Base-by-base conservation (phyloP, 345 rosid genomes). In the Gossypium raimondii region DNA sequence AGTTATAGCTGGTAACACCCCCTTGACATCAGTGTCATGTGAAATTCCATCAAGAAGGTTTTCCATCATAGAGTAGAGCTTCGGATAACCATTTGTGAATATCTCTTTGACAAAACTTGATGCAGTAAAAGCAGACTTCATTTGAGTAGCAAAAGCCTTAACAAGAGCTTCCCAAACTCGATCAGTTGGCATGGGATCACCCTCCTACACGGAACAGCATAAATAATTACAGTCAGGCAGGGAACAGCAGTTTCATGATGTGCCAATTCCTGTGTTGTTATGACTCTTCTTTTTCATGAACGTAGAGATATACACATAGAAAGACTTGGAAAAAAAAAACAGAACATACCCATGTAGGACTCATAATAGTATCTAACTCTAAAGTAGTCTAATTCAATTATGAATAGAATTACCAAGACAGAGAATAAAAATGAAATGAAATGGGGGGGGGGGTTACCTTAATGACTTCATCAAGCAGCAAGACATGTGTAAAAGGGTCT, bases 81-180 rank as follows among this genome's bases (percentile, higher is more conserved):
- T 96, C 9, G 99, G 99, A 71, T 96, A 96, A 59, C 98, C 99
- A 73, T 74, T 80, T 2, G 98, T 92, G 78, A 96, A 92, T 77
- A 90, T 88, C 76, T 96, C 98, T 84, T 93, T 96, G 11, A 96
- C 98, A 84, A 92, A 96, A 83, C 97, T 96, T 77, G 99, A 96
- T 45, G 98, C 97, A 47, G 97, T 92, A 82, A 86, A 96, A 72
- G 97, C 93, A 76, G 98, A 90, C 79, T 93, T 96, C 97, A 96
- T 92, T 78, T 93, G 99, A 76, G 73, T 87, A 12, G 97, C 87
- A 88, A 93, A 93, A 24, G 93, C 91, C 81, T 93, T 93, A 80
- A 93, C 93, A 77, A 93, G 79, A 55, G 97, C 97, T 79, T 92
- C 99, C 99, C 99, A 96, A 51, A 96, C 97, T 76, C 97, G 84